These are phyloP conservation scores for Tricholoma terreum DNA, from an alignment of 768 basidiomycete genomes.

Conservation along the genomic window DNA sequence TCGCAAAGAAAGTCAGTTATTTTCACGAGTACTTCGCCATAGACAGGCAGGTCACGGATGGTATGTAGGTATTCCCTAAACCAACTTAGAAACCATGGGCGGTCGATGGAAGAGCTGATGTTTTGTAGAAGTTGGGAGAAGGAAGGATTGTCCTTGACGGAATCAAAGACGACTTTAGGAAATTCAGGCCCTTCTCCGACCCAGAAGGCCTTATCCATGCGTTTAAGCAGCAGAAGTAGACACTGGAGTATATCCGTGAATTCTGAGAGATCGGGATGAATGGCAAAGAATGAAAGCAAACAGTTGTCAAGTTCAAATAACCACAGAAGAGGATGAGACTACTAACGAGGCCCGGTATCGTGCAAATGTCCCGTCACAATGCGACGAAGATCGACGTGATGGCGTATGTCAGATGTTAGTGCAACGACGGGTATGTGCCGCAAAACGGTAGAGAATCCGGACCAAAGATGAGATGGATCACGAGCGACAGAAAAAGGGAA, in stretches of 20 bases:
- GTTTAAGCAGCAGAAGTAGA: conserved; percentile 58
- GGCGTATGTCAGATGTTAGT: conserved; percentile 29
- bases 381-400: conserved; percentile 44
- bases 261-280: conserved; percentile 37
- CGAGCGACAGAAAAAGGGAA: conserved; percentile 28
- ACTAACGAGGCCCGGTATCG: conserved; percentile 60
- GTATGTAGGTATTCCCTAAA: conserved; percentile 60
- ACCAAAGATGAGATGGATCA: conserved; percentile 52
- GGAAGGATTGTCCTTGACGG: conserved; percentile 74
- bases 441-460: conserved; percentile 39
- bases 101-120: conserved; percentile 27
- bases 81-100: conserved; percentile 58
- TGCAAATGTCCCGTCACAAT: conserved; percentile 60
- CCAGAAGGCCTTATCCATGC: conserved; percentile 63
- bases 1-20: conserved; percentile 74
- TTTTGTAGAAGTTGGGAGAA: conserved; percentile 46
- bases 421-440: conserved; percentile 51
- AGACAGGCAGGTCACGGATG: conserved; percentile 45
- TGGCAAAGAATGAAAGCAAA: conserved; percentile 3
- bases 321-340: conserved; percentile 11
- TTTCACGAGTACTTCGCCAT: conserved; percentile 69
- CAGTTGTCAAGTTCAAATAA: conserved; percentile 8
- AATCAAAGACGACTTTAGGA: conserved; percentile 76
- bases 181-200: conserved; percentile 64
- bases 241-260: conserved; percentile 57